phyloP scores from a whole-genome alignment of 75 land plant genomes.

The Gnetum montanum region DNA sequence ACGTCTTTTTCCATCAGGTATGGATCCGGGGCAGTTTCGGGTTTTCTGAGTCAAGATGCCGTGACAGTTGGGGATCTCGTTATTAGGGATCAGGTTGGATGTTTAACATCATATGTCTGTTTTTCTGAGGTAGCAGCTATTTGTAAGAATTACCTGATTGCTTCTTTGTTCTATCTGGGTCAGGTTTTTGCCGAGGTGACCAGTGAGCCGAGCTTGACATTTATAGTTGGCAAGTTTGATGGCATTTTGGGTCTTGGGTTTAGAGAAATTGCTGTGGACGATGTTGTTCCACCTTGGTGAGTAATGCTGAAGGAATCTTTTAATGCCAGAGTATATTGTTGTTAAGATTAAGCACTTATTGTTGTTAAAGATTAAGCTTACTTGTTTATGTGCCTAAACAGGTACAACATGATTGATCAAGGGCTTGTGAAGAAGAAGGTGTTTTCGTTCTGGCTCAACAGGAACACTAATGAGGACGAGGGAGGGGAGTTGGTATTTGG shows the following conservation, averaged over 20 bases:
- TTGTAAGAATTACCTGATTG: too few relatives aligned
- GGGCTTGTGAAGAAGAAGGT: conserved; percentile 51
- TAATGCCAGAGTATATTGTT: too few relatives aligned
- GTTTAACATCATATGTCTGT: too few relatives aligned
- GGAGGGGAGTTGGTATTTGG: conserved; percentile 94
- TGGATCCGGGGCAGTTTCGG: conserved; percentile 72
- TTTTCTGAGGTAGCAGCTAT: too few relatives aligned
- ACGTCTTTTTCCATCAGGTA: too few relatives aligned
- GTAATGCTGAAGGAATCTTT: conserved; percentile 3
- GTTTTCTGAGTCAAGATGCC: conserved; percentile 62
- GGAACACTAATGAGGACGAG: conserved; percentile 37
- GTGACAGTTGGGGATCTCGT: conserved; percentile 60
- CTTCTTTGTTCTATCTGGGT: too few relatives aligned
- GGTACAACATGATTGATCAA: conserved; percentile 82
- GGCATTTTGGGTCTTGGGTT: conserved; percentile 96
- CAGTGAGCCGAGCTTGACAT: conserved; percentile 59
- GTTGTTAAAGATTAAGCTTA: too few relatives aligned
- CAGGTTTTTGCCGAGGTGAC: conserved; percentile 89
- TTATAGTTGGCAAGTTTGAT: conserved; percentile 75
- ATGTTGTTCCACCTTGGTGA: conserved; percentile 74
- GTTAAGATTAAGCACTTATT: too few relatives aligned
- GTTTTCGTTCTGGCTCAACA: conserved; percentile 91
- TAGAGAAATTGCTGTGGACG: conserved; percentile 71
- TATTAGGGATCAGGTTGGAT: conserved; percentile 62
- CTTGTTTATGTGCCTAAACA: conserved; percentile 16